Base-by-base conservation (phyloP, 2,329 filamentous ascomycete species). In the Botryotinia narcissicola region DNA sequence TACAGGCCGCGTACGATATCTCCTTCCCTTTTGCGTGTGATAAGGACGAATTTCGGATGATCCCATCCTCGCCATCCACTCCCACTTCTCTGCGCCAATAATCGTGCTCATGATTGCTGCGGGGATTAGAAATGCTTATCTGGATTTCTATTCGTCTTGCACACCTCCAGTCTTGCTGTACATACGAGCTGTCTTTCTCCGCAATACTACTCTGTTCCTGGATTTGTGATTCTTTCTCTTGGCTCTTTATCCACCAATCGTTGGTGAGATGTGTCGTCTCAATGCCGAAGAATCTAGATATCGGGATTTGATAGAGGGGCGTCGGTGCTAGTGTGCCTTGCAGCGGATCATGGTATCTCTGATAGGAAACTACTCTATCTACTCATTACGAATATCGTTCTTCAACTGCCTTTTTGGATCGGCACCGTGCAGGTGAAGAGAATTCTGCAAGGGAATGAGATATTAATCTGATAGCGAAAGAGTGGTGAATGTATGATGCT, bases 351-450 rank as follows among this genome's bases (percentile, higher is more conserved):
- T 37, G 22, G 35, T 51, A 12, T 37, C 32, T 48, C 16, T n/a
- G 32, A 51, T 37, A 37, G 44, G 44, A 66, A 48, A n/a, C 22
- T 66, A 66, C 59, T 40, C 3, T n/a, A 62, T 67, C 48, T 46
- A 10, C 20, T 25, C 8, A 35, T 20, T 2, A 9, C 35, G 18
- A 7, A 37, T 37, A 51, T 20, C 32, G 35, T 51, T 51, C 29
- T 51, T 37, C 32, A 67, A 20, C 63, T 67, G 63, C 63, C 63
- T 67, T 51, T 67, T 67, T 37, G 16, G 44, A 67, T 51, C 22
- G 9, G 20, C 20, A 66, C 20, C 32, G 32, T 46, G 63, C 63
- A 67, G n/a, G 35, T 9, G 29, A 67, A 67, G 44, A 66, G 25
- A 10, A 4, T 16, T 67, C 40, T 9, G 44, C 20, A 44, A 9